Percentiles rank a stretch among this genome's conserved stretches.
Evolutionary conservation across 1,284 basidiomycete genomes (phyloP).

Genomic region (Clitocybe nebularis): DNA sequence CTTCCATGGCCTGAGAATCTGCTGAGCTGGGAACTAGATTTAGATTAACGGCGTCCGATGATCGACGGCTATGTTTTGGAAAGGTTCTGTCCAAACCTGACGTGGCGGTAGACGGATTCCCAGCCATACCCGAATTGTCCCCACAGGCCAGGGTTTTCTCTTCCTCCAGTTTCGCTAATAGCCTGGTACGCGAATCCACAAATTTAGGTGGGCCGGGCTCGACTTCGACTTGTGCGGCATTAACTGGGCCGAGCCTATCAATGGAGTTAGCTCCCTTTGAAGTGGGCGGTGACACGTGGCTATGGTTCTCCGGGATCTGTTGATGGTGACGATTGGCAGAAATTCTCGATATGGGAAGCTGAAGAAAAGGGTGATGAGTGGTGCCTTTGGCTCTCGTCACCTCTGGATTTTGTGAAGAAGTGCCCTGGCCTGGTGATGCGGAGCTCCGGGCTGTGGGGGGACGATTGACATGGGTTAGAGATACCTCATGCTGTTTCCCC

Average conservation of each 20-base stretch:
- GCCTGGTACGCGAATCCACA: constrained; percentile 30
- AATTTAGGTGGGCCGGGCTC: constrained; percentile 3
- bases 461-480: not conserved
- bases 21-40: constrained; percentile 1
- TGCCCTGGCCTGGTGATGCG: not conserved
- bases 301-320: not conserved
- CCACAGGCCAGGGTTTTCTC: constrained; percentile 34
- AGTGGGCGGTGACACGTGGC: constrained; percentile 10
- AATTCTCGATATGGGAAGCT: constrained; percentile 7
- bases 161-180: constrained; percentile 42
- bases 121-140: not conserved
- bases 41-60: not conserved
- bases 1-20: constrained; percentile 32
- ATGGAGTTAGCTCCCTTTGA: constrained; percentile 10
- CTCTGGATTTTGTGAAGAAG: not conserved
- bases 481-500: too few relatives aligned
- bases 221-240: constrained; percentile 8
- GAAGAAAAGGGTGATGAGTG: constrained; percentile 1
- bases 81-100: constrained; percentile 13
- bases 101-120: not conserved
- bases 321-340: constrained; percentile 11
- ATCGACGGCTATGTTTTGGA: constrained; percentile 9
- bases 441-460: not conserved
- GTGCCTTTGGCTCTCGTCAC: constrained; percentile 6
- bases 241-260: constrained; percentile 11